These are phyloP conservation scores for Danielozyma ontarioensis DNA, from an alignment of 805 yeast genomes.

Conservation along the genomic window DNA sequence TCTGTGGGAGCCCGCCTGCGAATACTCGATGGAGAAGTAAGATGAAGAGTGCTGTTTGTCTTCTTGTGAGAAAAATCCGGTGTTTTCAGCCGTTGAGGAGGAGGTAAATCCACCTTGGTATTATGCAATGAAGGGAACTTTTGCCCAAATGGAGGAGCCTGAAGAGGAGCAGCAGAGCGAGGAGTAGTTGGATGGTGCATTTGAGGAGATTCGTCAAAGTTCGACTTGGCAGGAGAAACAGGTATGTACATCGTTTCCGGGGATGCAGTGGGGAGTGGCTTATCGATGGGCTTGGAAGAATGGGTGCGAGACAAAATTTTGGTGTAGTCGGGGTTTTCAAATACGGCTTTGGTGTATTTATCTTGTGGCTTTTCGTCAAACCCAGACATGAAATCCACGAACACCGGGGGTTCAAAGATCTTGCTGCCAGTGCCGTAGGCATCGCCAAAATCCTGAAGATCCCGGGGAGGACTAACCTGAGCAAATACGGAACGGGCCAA, in stretches of 20 bases:
- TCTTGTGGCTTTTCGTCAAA: constrained; percentile 17
- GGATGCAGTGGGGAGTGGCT: background rate
- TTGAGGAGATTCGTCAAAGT: background rate
- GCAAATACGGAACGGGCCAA: constrained; percentile 63
- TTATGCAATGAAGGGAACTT: background rate
- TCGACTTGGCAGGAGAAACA: background rate
- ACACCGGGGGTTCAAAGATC: constrained; percentile 54
- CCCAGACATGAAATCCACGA: constrained; percentile 51
- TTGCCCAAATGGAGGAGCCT: background rate
- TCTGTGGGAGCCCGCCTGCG: background rate
- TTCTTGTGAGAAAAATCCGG: background rate
- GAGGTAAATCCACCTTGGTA: background rate
- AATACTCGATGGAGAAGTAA: background rate
- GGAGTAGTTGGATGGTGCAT: constrained; percentile 2
- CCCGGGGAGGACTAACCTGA: constrained; percentile 57
- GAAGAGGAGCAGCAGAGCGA: background rate
- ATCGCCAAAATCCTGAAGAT: constrained; percentile 49
- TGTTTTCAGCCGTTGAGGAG: background rate
- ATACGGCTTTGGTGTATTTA: constrained; percentile 19
- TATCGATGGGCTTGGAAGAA: constrained; percentile 2
- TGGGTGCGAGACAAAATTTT: constrained; percentile 13
- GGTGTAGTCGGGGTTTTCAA: constrained; percentile 29
- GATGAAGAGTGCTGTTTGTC: background rate
- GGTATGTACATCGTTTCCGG: constrained; percentile 1
- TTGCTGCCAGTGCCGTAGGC: constrained; percentile 61